Evolutionary conservation across 163 green algal genomes (phyloP).

Genomic region (Smithsoniella earleae): DNA sequence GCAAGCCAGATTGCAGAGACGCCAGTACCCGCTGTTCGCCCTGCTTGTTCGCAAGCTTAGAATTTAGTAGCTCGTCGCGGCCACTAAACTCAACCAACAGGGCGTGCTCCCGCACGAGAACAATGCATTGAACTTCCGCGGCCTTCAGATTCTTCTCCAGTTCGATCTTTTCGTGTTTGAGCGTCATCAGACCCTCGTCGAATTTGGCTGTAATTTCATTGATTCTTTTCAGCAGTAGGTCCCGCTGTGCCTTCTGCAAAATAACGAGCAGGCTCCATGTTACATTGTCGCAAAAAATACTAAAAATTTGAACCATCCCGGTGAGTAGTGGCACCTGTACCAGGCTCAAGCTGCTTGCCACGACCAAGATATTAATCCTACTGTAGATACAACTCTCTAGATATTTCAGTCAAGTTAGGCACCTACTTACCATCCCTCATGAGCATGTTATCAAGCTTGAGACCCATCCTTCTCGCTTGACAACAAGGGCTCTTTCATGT

Average conservation of each 20-base stretch:
- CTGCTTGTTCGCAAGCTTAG: constrained; percentile 35
- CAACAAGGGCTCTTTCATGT: too few species aligned
- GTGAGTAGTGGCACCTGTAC: too few species aligned
- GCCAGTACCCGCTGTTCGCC: constrained; percentile 34
- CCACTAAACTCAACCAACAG: constrained; percentile 51
- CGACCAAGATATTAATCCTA: too few species aligned
- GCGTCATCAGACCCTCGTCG: constrained; percentile 45
- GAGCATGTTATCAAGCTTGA: too few species aligned
- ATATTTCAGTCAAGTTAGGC: too few species aligned
- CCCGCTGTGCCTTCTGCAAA: constrained; percentile 2
- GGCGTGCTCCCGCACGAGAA: constrained; percentile 49
- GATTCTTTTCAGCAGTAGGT: constrained; percentile 32
- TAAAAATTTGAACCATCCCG: not conserved
- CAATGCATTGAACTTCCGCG: constrained; percentile 51
- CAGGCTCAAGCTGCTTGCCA: constrained; percentile 33
- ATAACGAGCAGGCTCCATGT: not conserved
- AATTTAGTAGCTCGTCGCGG: constrained; percentile 34
- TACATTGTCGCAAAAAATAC: not conserved
- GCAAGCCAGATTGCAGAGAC: too few species aligned
- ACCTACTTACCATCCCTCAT: too few species aligned
- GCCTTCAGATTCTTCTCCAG: constrained; percentile 54
- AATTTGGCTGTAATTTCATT: constrained; percentile 45
- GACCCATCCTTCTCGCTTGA: too few species aligned
- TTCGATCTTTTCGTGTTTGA: constrained; percentile 48
- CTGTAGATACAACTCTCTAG: too few species aligned